Evolutionary conservation across 495 filamentous ascomycete genomes (phyloP).

Genomic region (Penicillium psychrofluorescens): DNA sequence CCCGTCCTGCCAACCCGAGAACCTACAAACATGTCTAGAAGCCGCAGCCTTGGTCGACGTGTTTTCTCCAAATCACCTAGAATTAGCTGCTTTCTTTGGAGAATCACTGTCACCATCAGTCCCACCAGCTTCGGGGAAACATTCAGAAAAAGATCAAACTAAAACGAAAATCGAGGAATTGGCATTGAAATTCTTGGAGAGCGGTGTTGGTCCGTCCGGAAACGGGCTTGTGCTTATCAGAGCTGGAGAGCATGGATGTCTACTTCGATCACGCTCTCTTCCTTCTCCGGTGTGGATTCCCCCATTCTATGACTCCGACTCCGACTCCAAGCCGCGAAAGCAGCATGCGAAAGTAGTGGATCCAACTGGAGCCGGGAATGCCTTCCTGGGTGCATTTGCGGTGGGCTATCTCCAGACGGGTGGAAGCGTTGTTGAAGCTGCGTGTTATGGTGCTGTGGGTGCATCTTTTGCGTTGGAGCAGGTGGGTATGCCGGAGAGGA

Average conservation of each 20-base stretch:
- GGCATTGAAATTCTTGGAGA: slow-evolving; percentile 9
- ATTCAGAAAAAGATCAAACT: no score
- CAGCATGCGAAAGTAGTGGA: slow-evolving; percentile 15
- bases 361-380: slow-evolving; percentile 30
- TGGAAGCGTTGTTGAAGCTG: slow-evolving; percentile 12
- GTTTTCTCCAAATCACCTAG: slow-evolving; percentile 32
- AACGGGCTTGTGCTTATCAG: slow-evolving; percentile 18
- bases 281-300: slow-evolving; percentile 15
- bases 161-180: slow-evolving; percentile 15
- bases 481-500: slow-evolving; percentile 22
- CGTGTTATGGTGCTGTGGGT: slow-evolving; percentile 21
- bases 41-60: slow-evolving; percentile 20
- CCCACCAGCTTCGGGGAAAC: neutral
- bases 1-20: slow-evolving; percentile 15
- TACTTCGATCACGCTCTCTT: slow-evolving; percentile 7
- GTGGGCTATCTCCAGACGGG: slow-evolving; percentile 17
- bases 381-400: slow-evolving; percentile 28
- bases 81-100: slow-evolving; percentile 16
- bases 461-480: slow-evolving; percentile 33
- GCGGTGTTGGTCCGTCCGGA: slow-evolving; percentile 13
- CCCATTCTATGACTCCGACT: slow-evolving; percentile 14
- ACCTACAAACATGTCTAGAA: slow-evolving; percentile 13
- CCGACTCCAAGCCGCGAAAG: neutral
- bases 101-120: neutral
- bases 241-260: slow-evolving; percentile 25